These are phyloP conservation scores for Leccinum imitatum DNA, from an alignment of 768 basidiomycete genomes.

Conservation along the genomic window DNA sequence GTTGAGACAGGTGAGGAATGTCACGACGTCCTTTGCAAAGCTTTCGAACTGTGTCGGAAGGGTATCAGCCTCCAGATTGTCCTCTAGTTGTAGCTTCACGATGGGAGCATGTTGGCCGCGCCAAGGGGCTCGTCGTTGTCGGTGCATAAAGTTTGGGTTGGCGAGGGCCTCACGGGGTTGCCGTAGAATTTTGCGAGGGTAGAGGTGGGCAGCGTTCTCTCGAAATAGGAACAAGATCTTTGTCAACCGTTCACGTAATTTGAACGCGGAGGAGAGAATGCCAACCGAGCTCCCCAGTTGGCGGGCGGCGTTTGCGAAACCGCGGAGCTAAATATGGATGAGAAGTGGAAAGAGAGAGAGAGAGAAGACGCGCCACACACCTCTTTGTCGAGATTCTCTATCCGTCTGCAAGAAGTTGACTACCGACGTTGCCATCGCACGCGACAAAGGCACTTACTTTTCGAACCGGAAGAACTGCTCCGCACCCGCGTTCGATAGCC, in stretches of 20 bases:
- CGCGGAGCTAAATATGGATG: constrained; percentile 40
- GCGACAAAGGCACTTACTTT: constrained; percentile 32
- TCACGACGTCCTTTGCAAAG: constrained; percentile 49
- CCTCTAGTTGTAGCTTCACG: constrained; percentile 29
- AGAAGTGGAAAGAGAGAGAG: constrained; percentile 5
- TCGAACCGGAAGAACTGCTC: constrained; percentile 49
- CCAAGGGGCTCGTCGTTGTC: constrained; percentile 29
- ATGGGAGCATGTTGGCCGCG: constrained; percentile 37
- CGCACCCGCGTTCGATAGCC: constrained; percentile 48
- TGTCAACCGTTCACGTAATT: constrained; percentile 48
- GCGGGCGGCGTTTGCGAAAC: constrained; percentile 55
- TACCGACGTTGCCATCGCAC: constrained; percentile 1
- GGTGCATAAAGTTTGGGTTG: constrained; percentile 37
- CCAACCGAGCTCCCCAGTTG: constrained; percentile 57
- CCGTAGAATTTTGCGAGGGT: constrained; percentile 44
- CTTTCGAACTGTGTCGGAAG: constrained; percentile 46
- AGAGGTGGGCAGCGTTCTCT: constrained; percentile 53
- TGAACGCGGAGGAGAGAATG: constrained; percentile 53
- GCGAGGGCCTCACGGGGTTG: constrained; percentile 22
- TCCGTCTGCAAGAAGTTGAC: constrained; percentile 34
- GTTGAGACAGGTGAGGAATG: constrained; percentile 52
- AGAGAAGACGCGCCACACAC: constrained; percentile 19
- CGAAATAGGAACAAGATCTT: constrained; percentile 52
- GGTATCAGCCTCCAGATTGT: constrained; percentile 1
- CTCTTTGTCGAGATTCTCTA: constrained; percentile 50